These are phyloP conservation scores for Novakomyces olei DNA, from an alignment of 805 yeast species.

Conservation along the genomic window DNA sequence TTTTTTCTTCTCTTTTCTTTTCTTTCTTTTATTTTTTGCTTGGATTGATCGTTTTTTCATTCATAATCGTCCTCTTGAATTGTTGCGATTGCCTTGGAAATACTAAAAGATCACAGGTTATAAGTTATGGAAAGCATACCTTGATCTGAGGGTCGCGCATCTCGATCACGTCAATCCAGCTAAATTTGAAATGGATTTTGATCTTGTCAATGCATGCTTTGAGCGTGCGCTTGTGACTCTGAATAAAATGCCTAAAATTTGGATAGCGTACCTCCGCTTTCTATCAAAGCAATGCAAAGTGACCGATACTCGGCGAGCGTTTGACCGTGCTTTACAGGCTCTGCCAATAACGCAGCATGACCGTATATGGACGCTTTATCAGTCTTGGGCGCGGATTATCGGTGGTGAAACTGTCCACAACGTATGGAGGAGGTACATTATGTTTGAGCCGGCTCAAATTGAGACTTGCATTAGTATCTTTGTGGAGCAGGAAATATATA, in stretches of 20 bases:
- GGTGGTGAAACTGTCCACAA: constrained; percentile 21
- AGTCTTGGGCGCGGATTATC: constrained; percentile 24
- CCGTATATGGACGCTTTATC: constrained; percentile 31
- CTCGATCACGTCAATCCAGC: constrained; percentile 15
- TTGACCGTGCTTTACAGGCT: constrained; percentile 28
- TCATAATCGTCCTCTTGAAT: no score
- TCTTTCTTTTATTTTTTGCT: no score
- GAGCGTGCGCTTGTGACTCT: constrained; percentile 25
- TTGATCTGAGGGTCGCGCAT: constrained; percentile 21
- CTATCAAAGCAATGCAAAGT: constrained; percentile 18
- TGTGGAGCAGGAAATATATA: constrained; percentile 10
- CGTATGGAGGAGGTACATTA: constrained; percentile 18
- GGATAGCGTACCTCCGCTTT: constrained; percentile 30
- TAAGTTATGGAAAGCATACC: constrained; percentile 32
- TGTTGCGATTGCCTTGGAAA: no score
- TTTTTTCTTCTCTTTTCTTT: no score
- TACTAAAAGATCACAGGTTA: constrained; percentile 27
- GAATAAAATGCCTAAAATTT: constrained; percentile 25
- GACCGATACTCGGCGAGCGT: constrained; percentile 21
- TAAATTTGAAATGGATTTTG: constrained; percentile 16
- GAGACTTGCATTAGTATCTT: constrained; percentile 14
- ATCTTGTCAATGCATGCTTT: constrained; percentile 23
- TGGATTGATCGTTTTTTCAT: no score
- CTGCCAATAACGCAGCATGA: constrained; percentile 34
- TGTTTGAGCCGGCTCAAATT: constrained; percentile 11